phyloP scores from a whole-genome alignment of 495 filamentous ascomycete species.

The Durotheca rogersii region DNA sequence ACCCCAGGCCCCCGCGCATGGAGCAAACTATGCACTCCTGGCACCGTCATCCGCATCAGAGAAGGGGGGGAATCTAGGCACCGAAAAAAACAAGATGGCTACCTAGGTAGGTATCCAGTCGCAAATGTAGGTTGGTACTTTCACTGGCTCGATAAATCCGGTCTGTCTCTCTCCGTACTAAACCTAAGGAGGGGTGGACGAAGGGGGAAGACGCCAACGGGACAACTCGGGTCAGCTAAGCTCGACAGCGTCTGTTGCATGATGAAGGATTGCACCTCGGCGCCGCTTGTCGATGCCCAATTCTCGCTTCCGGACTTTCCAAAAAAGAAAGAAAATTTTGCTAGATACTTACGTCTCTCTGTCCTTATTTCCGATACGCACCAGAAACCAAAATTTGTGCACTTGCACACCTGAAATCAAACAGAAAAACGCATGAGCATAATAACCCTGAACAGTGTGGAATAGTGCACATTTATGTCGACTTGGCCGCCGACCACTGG shows the following conservation, averaged over 20 bases:
- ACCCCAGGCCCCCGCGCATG: slow-evolving; percentile 15
- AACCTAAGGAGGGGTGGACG: slow-evolving; percentile 3
- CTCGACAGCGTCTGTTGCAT: slow-evolving; percentile 18
- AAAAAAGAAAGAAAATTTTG: no score
- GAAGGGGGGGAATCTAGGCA: slow-evolving; percentile 13
- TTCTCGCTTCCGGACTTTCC: slow-evolving; percentile 27
- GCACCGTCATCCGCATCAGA: no score
- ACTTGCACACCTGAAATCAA: not conserved
- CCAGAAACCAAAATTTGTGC: not conserved
- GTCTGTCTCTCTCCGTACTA: no score
- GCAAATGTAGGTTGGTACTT: not conserved
- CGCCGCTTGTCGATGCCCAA: slow-evolving; percentile 30
- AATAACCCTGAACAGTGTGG: no score
- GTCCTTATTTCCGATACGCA: slow-evolving; percentile 14
- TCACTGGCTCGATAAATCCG: no score
- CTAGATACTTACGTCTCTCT: no score
- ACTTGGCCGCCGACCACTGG: not conserved
- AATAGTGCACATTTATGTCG: not conserved
- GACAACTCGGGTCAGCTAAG: slow-evolving; percentile 38
- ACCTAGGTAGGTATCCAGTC: not conserved
- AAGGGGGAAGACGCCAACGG: slow-evolving; percentile 37
- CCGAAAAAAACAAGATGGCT: slow-evolving; percentile 1
- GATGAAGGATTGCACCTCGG: slow-evolving; percentile 30
- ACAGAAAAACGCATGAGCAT: no score
- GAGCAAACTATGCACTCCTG: no score